These are phyloP conservation scores for Pleurotus djamor DNA, from an alignment of 768 basidiomycete species.

Conservation along the genomic window DNA sequence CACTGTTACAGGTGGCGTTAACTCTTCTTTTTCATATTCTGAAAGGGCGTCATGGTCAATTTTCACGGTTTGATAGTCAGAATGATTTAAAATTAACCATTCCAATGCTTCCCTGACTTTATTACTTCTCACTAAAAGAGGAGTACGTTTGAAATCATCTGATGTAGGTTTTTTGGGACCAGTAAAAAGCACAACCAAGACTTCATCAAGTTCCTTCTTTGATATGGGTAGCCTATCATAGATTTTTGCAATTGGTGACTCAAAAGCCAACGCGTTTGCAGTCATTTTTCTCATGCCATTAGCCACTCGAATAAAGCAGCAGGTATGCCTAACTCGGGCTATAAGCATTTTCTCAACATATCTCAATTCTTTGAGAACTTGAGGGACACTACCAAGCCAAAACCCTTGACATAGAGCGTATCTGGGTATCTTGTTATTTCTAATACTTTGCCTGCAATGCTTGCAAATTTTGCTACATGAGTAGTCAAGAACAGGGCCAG, in stretches of 20 bases:
- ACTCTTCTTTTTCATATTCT: slow-evolving; percentile 11
- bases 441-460: too few relatives aligned
- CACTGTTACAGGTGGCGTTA: slow-evolving; percentile 11
- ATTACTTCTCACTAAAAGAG: slow-evolving; percentile 18
- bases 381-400: slow-evolving; percentile 26
- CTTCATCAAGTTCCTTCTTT: slow-evolving; percentile 16
- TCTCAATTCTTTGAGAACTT: slow-evolving; percentile 14
- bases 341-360: slow-evolving; percentile 19
- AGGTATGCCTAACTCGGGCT: slow-evolving; percentile 14
- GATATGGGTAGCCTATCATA: slow-evolving; percentile 18
- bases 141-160: slow-evolving; percentile 15
- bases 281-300: slow-evolving; percentile 13
- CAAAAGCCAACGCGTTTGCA: slow-evolving; percentile 23
- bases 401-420: too few relatives aligned
- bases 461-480: too few relatives aligned
- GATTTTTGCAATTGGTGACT: slow-evolving; percentile 17
- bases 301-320: slow-evolving; percentile 13
- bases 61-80: slow-evolving; percentile 18
- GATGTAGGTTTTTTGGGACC: slow-evolving; percentile 9
- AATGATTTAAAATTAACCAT: slow-evolving; percentile 24
- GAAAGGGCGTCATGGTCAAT: slow-evolving; percentile 16
- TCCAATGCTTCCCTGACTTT: slow-evolving; percentile 18
- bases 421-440: too few relatives aligned
- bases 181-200: slow-evolving; percentile 14
- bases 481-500: too few relatives aligned